Evolutionary conservation across 768 basidiomycete genomes (phyloP), one percentile per base, ranked within the genome.

Genomic region (Calocybe gangraenosa): DNA sequence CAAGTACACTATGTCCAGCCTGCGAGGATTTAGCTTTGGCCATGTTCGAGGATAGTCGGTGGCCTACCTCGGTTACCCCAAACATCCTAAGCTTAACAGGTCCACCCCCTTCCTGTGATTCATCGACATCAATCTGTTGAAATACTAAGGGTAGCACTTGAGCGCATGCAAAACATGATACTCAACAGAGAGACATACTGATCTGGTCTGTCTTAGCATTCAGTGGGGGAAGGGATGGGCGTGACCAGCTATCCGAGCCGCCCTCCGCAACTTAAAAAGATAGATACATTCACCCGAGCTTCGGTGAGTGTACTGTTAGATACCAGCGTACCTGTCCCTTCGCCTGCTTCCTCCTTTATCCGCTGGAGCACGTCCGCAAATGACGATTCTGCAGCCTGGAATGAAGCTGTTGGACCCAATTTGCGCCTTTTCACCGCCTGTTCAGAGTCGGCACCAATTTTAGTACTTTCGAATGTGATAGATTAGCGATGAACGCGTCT

Each of bases 111-210:
- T 82, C 67, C 19, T 73, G 73, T 7, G 72, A 62, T 37, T 77
- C 74, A 52, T 95, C 92, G 7, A 98, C 75, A 52, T 98, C 96
- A 47, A 95, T 94, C 64, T 98, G 96, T 62, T 99, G 96, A 57
- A 98, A 98, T 14, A 87, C 92, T 94, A 47, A 8, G 25, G 3
- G 28, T 19, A 20, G 25, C 20, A 35, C 28, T 20, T 17, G 15
- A 20, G 36, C 13, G 2, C 30, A 19, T 22, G 13, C 19, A 7
- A 7, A 32, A 21, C 25, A 28, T 6, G 25, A 6, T 11, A 28
- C 11, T 8, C n/a, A 15, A 15, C 38, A 42, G 42, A 9, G 23
- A 9, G 8, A 56, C 82, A 46, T 31, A 91, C 92, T 66, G 47
- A 96, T 83, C 3, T 72, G 65, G 57, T 94, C 84, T 44, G 57